phyloP scores from a whole-genome alignment of 345 rosid species.

The Eucalyptus microcorys region DNA sequence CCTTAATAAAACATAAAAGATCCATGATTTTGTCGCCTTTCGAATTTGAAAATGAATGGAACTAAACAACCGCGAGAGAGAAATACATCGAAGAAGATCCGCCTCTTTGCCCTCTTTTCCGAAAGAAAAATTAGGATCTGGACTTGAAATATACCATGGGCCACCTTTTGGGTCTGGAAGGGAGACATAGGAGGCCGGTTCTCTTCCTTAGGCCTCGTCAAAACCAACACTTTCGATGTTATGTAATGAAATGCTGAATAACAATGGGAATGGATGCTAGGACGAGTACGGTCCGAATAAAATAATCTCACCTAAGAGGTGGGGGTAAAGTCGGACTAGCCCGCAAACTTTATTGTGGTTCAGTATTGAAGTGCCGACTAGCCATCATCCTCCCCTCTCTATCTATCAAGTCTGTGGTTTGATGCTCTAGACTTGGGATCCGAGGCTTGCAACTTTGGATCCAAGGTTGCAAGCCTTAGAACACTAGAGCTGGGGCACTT shows the following conservation, averaged over 20 bases:
- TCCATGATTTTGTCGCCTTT: neutral
- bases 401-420: rapidly evolving
- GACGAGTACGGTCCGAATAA: neutral
- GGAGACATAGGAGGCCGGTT: neutral
- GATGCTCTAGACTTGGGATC: no score
- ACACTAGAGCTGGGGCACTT: no score
- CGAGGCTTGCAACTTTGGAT: no score
- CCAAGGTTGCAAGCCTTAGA: no score
- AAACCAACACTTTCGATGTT: neutral
- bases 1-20: neutral
- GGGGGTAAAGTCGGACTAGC: no score
- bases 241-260: neutral
- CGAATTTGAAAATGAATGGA: neutral
- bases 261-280: neutral
- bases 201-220: neutral
- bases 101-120: neutral
- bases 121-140: neutral
- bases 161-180: neutral
- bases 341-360: no score
- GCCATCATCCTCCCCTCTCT: no score
- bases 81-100: neutral
- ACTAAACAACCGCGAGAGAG: neutral
- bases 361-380: no score
- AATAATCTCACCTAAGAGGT: no score
- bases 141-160: neutral